Evolutionary conservation across 768 basidiomycete genomes (phyloP), one percentile per base, ranked within the genome.

Genomic region (Leucocoprinus leucothites): DNA sequence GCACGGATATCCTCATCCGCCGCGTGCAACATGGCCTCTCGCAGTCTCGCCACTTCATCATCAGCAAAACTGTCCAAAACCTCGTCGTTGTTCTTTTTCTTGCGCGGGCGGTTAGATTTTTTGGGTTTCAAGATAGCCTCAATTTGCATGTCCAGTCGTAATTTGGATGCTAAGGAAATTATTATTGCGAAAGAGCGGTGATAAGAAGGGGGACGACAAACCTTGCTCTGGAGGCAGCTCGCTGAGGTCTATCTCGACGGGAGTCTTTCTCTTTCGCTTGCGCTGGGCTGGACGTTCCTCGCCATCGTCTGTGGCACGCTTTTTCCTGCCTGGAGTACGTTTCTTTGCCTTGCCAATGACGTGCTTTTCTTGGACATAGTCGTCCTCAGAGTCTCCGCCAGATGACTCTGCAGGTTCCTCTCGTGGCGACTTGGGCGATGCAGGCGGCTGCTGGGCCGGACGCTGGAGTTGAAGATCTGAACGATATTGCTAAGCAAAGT

Each of bases 121-220:
- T 90, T 92, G 3, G 86, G 76, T 70, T 91, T 93, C 18, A 95
- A 77, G 51, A 94, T 94, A 16, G 87, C 88, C 57, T 96, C 92
- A 56, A 98, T 82, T 62, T 85, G 79, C 79, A 87, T 87, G 63
- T 94, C 89, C 31, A 97, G 74, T 1, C 84, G 84, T 41, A 85
- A 69, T 72, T 90, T 90, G 59, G 77, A 85, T 9, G 85, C 94
- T 97, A 67, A 14, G 47, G 25, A 46, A 43, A 22, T n/a, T n/a
- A 51, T 51, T 47, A 46, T 41, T 45, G 60, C 31, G 24, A 35
- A 44, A 51, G 52, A 31, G 14, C 14, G 46, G 48, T 34, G 46
- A 38, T 24, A 41, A 51, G n/a, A 16, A 22, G 14, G 9, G 45
- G 25, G 5, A 52, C 26, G 22, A 69, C 73, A 50, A 57, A 89